Conservation (phyloP, 2,329 filamentous ascomycete species). For the Trichoderma brevicompactum region DNA sequence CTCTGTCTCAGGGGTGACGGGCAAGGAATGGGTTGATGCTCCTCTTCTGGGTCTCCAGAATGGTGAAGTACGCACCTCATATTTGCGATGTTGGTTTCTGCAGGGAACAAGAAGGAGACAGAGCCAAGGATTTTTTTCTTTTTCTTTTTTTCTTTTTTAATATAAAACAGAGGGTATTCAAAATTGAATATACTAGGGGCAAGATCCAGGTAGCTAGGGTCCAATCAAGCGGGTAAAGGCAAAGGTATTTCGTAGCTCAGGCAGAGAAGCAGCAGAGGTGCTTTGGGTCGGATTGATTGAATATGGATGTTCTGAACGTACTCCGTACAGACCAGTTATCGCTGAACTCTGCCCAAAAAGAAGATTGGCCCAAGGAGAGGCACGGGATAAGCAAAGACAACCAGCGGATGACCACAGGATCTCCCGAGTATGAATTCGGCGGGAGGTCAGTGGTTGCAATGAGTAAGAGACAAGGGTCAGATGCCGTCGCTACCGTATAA, state of each 20-base stretch:
- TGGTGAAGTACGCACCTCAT: constrained; percentile 29
- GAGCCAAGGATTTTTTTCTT: too few relatives aligned
- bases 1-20: constrained; percentile 15
- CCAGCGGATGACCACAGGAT: neutral
- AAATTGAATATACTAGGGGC: neutral
- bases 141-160: too few relatives aligned
- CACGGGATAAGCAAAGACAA: neutral
- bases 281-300: neutral
- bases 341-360: neutral
- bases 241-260: neutral
- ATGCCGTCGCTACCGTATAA: neutral
- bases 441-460: neutral
- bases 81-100: constrained; percentile 9
- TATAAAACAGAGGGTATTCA: neutral
- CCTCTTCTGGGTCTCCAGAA: neutral
- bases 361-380: neutral
- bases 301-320: neutral
- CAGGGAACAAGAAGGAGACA: neutral
- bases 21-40: neutral
- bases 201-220: neutral
- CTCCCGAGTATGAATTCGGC: neutral
- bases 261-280: neutral
- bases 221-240: neutral
- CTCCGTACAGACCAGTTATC: neutral
- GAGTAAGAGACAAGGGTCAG: neutral